Evolutionary conservation across 176 grass and related monocot genomes (phyloP), one percentile per base, ranked within the genome.

Genomic region (bread wheat (Triticum aestivum)): DNA sequence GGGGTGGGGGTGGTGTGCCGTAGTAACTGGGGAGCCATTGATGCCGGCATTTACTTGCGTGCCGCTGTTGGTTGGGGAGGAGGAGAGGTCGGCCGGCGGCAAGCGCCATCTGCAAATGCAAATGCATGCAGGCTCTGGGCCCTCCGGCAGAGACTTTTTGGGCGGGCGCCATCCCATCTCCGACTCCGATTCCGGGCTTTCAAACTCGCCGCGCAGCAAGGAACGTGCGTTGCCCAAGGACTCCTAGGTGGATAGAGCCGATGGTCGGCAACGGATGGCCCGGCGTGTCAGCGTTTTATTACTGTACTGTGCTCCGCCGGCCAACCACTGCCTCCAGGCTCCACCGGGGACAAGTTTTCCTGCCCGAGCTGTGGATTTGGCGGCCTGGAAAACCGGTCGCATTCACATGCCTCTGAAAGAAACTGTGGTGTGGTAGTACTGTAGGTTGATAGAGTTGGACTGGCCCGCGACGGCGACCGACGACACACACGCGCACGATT

Each of bases 1-100:
- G 44, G 12, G 35, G 79, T 27, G 49, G 6, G 30, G 27, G 1
- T 4, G 51, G 54, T 18, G 61, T 20, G 78, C 79, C 79, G 39
- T 32, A 47, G 61, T 67, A 33, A 68, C 15, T 34, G 17, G 79
- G 79, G 79, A 6, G 21, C 58, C 78, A 89, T 89, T 68, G 37
- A 89, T 89, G 78, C 51, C 83, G 0, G 70, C 83, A 86, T 86
- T 89, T 45, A 86, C 2, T 89, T 34, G 78, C 5, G 83, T 41
- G 71, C 29, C 27, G 62, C n/a, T 73, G 88, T 69, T 86, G 1
- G 83, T 82, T 89, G 78, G 49, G 24, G 2, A 3, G n/a, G 67
- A 45, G 4, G 23, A 5, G 62, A 47, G 66, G 66, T 63, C 64
- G 81, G 76, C 75, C 64, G 80, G 76, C 76, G 82, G 65, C 33